Percentiles rank a stretch among this genome's conserved stretches.
These are phyloP conservation scores for Globisporangium emineosum DNA, from an alignment of 352 stramenopile genomes.

Conservation along the genomic window DNA sequence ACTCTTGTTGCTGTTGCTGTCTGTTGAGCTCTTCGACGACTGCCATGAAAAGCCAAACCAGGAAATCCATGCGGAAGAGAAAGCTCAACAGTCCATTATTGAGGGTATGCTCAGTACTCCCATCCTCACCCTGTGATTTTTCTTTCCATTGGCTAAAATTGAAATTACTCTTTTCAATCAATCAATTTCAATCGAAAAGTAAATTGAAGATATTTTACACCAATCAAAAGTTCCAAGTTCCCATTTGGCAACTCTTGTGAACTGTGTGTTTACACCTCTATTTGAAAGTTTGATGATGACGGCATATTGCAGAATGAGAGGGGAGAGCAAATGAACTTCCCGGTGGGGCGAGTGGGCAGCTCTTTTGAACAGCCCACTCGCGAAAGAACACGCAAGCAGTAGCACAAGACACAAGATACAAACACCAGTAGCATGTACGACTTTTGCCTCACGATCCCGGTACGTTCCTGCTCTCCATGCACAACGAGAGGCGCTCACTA, in stretches of 20 bases:
- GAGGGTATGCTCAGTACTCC: not conserved
- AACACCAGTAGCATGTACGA: slow-evolving; percentile 60
- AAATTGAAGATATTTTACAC: not conserved
- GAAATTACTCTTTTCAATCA: not conserved
- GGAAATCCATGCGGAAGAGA: slow-evolving; percentile 9
- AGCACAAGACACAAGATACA: not conserved
- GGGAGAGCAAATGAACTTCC: not conserved
- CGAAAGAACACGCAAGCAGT: not conserved
- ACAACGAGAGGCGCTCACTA: not conserved
- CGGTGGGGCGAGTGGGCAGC: not conserved
- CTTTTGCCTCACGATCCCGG: slow-evolving; percentile 85
- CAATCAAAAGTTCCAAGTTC: not conserved
- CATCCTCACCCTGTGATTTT: not conserved
- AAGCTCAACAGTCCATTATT: not conserved
- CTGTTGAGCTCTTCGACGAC: slow-evolving; percentile 3
- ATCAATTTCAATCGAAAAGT: too few relatives aligned
- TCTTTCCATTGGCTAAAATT: not conserved
- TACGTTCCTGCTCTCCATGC: slow-evolving; percentile 29
- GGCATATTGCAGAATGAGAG: slow-evolving; percentile 2
- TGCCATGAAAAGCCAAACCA: slow-evolving; percentile 11
- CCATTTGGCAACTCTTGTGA: slow-evolving; percentile 3
- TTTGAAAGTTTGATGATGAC: not conserved
- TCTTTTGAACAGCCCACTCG: too few relatives aligned
- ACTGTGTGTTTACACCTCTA: not conserved
- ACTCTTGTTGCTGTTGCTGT: not conserved